Percentiles rank a stretch among this genome's conserved stretches.
Conservation (phyloP, 768 basidiomycete genomes). For the Kwoniella dejecticola region DNA sequence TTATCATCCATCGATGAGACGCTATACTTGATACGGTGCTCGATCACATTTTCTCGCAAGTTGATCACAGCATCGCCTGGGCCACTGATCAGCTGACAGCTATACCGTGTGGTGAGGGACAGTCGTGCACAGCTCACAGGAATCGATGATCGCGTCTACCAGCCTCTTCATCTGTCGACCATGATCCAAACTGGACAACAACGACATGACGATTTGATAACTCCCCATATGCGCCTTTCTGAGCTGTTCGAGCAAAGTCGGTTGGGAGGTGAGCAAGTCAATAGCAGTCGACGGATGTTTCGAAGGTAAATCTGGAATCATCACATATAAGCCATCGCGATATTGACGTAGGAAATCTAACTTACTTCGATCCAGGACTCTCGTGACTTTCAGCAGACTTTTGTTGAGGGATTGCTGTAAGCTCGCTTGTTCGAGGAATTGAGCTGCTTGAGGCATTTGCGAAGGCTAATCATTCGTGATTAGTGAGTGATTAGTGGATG, state of each 20-base stretch:
- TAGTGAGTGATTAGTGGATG: neutral
- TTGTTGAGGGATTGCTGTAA: slow-evolving; percentile 54
- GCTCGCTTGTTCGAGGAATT: slow-evolving; percentile 52
- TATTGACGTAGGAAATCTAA: neutral
- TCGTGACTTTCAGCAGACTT: slow-evolving; percentile 55
- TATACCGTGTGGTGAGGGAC: slow-evolving; percentile 38
- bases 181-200: slow-evolving; percentile 88
- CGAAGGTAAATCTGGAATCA: slow-evolving; percentile 63
- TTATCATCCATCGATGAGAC: slow-evolving; percentile 71
- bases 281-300: slow-evolving; percentile 76
- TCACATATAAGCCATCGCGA: slow-evolving; percentile 1
- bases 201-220: slow-evolving; percentile 84
- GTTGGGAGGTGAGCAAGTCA: slow-evolving; percentile 76
- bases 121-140: slow-evolving; percentile 64
- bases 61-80: slow-evolving; percentile 89
- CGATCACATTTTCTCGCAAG: slow-evolving; percentile 83
- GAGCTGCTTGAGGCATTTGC: slow-evolving; percentile 47
- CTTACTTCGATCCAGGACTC: slow-evolving; percentile 52
- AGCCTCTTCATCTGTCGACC: slow-evolving; percentile 82
- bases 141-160: slow-evolving; percentile 87
- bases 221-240: slow-evolving; percentile 90
- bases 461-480: slow-evolving; percentile 19
- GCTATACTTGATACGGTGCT: slow-evolving; percentile 80
- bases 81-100: neutral
- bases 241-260: slow-evolving; percentile 77